Evolutionary conservation across 805 yeast genomes (phyloP).

Genomic region (Candida argentea): DNA sequence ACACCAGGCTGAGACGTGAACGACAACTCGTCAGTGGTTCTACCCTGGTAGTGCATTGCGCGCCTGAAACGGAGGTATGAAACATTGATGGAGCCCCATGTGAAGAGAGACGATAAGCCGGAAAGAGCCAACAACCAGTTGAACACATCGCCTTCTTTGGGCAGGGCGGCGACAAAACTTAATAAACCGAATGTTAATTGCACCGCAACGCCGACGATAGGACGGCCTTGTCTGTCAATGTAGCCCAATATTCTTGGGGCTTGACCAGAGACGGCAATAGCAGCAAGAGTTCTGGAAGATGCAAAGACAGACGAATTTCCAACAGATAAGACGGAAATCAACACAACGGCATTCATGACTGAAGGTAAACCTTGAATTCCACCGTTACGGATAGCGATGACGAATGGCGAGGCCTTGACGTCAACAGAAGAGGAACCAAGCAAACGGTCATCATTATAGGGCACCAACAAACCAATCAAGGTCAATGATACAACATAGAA

Average conservation of each 20-base stretch:
- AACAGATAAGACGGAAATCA: constrained; percentile 60
- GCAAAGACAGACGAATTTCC: constrained; percentile 67
- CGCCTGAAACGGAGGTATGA: constrained; percentile 57
- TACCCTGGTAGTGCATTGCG: constrained; percentile 46
- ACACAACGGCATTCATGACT: constrained; percentile 59
- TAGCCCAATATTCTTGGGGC: constrained; percentile 55
- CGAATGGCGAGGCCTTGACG: constrained; percentile 65
- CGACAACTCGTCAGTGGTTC: constrained; percentile 25
- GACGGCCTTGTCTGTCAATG: constrained; percentile 72
- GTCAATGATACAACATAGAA: constrained; percentile 54
- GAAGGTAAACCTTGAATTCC: constrained; percentile 60
- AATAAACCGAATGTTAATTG: constrained; percentile 47
- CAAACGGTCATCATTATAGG: constrained; percentile 43
- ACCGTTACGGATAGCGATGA: constrained; percentile 59
- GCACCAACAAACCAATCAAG: constrained; percentile 60
- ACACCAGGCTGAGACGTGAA: constrained; percentile 29
- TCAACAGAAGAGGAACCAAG: constrained; percentile 41
- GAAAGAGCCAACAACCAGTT: constrained; percentile 71
- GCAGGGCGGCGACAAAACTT: constrained; percentile 55
- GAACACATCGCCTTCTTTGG: constrained; percentile 48
- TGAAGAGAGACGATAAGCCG: constrained; percentile 66
- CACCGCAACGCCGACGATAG: constrained; percentile 52
- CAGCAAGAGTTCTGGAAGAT: constrained; percentile 57
- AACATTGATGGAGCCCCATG: constrained; percentile 68
- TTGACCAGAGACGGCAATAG: constrained; percentile 56